Base-by-base conservation (phyloP, 495 filamentous ascomycete genomes). In the Penicillium tannophilum region DNA sequence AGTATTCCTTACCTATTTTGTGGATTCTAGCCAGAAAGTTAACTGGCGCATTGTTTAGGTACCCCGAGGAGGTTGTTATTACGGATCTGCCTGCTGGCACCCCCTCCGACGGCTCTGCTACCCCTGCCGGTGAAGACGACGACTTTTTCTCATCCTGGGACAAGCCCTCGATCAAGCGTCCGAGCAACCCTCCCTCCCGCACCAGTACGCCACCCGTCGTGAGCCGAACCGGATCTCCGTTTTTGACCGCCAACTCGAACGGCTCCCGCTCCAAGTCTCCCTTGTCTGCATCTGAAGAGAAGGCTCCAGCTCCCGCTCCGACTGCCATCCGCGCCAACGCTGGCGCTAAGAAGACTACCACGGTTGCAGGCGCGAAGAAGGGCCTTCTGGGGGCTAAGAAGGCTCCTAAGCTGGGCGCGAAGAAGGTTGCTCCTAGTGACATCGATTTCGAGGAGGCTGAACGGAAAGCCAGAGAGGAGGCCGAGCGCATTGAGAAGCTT, bases 81-180 rank as follows among this genome's bases (percentile, higher is more conserved):
- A 91, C 85, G 31, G 93, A 97, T 71, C 71, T 86, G 35, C 83
- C 79, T 58, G 85, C 84, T 48, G 79, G 81, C 31, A 80, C 77
- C 24, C 70, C 80, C 23, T 74, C 79, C 36, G 88, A 90, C 59
- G 85, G 83, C 62, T 80, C 86, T 1, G 81, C 77, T 65, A 92
- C 91, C 19, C 90, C 90, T 41, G 81, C 88, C 45, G 86, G 82
- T 52, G 93, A 98, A 24, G 91, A 89, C 9, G 92, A 95, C 61
- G 93, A 98, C 72, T 98, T 98, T 82, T 98, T 98, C 79, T 96
- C 93, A 9, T 96, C 92, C 0, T 98, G 93, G 93, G 95, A 98
- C 71, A 96, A 97, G 75, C 94, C 94, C 4, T 84, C 92, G 4
- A 96, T 98, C 78, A 98, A 98, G 79, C 89, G 93, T 56, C 95